Percentiles rank a stretch among this genome's conserved stretches.
Evolutionary conservation across 2,329 filamentous ascomycete genomes (phyloP).

Genomic region (Aureobasidium sp.): DNA sequence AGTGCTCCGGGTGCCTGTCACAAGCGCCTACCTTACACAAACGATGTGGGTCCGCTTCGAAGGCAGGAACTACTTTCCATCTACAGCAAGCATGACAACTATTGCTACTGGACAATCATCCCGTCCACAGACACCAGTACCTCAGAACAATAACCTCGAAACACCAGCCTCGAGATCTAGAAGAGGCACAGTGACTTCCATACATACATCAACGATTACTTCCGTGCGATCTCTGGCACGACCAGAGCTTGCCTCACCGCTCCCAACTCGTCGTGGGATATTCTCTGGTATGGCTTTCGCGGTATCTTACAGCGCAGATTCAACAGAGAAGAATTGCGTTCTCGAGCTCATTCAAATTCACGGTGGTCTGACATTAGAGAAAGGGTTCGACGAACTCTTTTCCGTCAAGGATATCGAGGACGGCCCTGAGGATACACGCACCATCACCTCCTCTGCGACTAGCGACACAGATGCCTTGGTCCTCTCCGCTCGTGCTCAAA

Average conservation of each 20-base stretch:
- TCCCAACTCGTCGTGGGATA: constrained; percentile 36
- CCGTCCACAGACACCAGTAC: constrained; percentile 21
- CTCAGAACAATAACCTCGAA: constrained; percentile 31
- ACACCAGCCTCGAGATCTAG: constrained; percentile 47
- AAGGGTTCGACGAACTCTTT: constrained; percentile 79
- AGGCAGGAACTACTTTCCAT: constrained; percentile 30
- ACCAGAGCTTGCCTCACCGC: constrained; percentile 12
- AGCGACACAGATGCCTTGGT: constrained; percentile 19
- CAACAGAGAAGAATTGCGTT: constrained; percentile 47
- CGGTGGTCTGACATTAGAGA: constrained; percentile 64
- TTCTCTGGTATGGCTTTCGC: constrained; percentile 85
- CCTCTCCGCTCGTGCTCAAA: constrained; percentile 46
- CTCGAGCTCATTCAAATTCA: constrained; percentile 59
- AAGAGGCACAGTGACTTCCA: constrained; percentile 24
- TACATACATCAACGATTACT: constrained; percentile 1
- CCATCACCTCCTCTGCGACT: background rate
- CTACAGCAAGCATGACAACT: constrained; percentile 8
- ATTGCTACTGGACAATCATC: constrained; percentile 7
- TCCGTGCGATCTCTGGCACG: constrained; percentile 8
- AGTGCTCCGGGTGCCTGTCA: constrained; percentile 34
- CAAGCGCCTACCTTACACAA: constrained; percentile 38
- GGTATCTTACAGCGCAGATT: constrained; percentile 56
- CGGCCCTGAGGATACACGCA: background rate
- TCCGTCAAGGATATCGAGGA: constrained; percentile 35
- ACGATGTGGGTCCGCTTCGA: constrained; percentile 38